Base-by-base conservation (phyloP, 2,329 filamentous ascomycete genomes). In the Zasmidium angulare region DNA sequence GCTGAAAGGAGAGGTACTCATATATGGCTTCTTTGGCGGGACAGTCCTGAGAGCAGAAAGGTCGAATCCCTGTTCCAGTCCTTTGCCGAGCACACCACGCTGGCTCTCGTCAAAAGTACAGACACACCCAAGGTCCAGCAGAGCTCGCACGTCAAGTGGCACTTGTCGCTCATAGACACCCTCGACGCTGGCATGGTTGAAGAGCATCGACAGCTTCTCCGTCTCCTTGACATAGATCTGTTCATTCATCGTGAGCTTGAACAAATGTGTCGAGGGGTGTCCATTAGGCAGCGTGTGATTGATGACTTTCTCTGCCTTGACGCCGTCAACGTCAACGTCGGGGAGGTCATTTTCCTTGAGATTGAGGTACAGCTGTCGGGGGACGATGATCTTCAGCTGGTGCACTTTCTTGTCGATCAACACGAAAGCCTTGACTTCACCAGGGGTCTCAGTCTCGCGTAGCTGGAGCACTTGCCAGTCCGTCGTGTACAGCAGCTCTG, bases 121-220 rank as follows among this genome's bases (percentile, higher is more conserved):
- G 26, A 90, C 81, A 69, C 91, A 97, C 46, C 95, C 96, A 1
- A 99, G 81, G 66, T 95, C 90, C 10, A 99, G 83, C 29, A 99
- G 84, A 2, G 93, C 95, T 46, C 93, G 86, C 50, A 96, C 84
- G 63, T 90, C 91, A 4, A 98, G 81, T 0, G 96, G 92, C 1
- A 99, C 83, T 66, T 96, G 89, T 69, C 89, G 93, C 77, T 99
- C 96, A 71, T 99, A 99, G 14, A 99, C 92, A 26, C 96, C 96
- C 75, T 99, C 95, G 1, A 99, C 90, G 73, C 92, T 96, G 0
- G 92, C 86, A 71, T 99, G 93, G 63, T 93, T 92, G 78, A 97
- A 93, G 1, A 98, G 80, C 24, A 88, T 77, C 1, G 88, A 86
- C 62, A 98, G 88, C 71, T 92, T 96, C 62, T 92, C 89, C 0